A percentile compares a stretch with the other conserved stretches of the same genome.
Evolutionary conservation across 495 filamentous ascomycete genomes (phyloP).

Genomic region (Talaromyces proteolyticus): DNA sequence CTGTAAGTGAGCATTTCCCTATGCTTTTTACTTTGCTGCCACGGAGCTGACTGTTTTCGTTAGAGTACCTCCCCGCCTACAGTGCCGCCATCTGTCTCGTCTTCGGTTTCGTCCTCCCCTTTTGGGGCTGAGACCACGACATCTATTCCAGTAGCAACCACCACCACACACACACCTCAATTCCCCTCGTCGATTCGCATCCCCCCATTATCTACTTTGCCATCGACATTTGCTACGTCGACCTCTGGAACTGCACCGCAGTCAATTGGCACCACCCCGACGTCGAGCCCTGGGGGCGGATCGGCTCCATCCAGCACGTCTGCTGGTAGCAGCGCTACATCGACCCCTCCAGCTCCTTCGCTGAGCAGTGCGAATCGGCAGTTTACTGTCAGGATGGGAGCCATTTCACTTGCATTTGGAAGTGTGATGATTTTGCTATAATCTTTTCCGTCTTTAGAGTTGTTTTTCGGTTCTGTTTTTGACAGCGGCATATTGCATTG

Average conservation of each 20-base stretch:
- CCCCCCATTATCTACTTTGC: background rate
- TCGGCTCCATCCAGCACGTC: too few relatives aligned
- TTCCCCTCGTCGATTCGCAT: background rate
- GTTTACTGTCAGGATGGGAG: conserved; percentile 7
- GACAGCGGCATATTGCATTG: background rate
- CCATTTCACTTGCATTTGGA: background rate
- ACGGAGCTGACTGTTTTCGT: background rate
- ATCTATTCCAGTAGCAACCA: background rate
- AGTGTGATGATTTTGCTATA: background rate
- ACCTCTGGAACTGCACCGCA: too few relatives aligned
- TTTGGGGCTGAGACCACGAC: conserved; percentile 33
- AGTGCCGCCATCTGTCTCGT: conserved; percentile 37
- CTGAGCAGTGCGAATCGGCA: conserved; percentile 8
- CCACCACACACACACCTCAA: conserved; percentile 1
- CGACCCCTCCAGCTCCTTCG: conserved; percentile 13
- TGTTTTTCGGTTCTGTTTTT: background rate
- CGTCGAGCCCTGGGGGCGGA: too few relatives aligned
- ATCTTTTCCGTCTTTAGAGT: background rate
- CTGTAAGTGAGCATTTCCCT: conserved; percentile 43
- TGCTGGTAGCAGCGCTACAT: background rate
- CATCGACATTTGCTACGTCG: too few relatives aligned
- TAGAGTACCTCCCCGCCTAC: conserved; percentile 47
- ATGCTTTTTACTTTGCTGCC: conserved; percentile 4
- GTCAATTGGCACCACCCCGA: too few relatives aligned
- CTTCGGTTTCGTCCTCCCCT: conserved; percentile 38